Evolutionary conservation across 306 rosid species (phyloP), one percentile per base, ranked within the genome.

Genomic region (Prunus padus): DNA sequence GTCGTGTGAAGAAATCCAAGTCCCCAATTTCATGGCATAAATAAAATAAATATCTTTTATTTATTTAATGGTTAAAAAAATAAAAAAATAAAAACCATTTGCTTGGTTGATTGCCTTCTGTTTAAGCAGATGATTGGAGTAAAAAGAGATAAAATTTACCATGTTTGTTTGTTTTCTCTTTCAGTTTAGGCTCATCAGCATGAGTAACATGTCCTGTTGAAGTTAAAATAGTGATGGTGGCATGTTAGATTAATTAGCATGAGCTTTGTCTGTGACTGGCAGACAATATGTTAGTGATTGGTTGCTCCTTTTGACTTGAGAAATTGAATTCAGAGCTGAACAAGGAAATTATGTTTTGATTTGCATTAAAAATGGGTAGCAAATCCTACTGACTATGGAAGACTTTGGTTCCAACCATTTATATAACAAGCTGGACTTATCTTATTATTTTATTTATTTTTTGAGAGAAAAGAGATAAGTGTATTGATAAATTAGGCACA

Each of bases 291-390:
- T 50, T 12, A 37, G 60, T 52, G 72, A 55, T 73, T 62, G 8
- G 42, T 33, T 28, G 5, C 62, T 26, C 31, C 44, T 25, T 52
- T 18, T 57, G 82, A 79, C 75, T 70, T 47, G 19, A 62, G 9
- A 18, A 25, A 16, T 11, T 45, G 72, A 59, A 47, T 47, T 42
- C 68, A 67, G 19, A 76, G 59, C 44, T 47, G 16, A 44, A 57
- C 25, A 23, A 45, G 28, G 47, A 33, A 62, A 64, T 37, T 20
- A n/a, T n/a, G 23, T 52, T 65, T 9, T n/a, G 67, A 15, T 75
- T 52, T 56, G 83, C 82, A 56, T 76, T 76, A 42, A 68, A 42
- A 66, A 75, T 65, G 60, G 64, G 30, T 1, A 31, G 13, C 78
- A 72, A 77, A 75, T 77, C 78, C 82, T 54, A 60, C 68, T 33